Base-by-base conservation (phyloP, 495 filamentous ascomycete genomes). In the Penicillium ochrochloron region DNA sequence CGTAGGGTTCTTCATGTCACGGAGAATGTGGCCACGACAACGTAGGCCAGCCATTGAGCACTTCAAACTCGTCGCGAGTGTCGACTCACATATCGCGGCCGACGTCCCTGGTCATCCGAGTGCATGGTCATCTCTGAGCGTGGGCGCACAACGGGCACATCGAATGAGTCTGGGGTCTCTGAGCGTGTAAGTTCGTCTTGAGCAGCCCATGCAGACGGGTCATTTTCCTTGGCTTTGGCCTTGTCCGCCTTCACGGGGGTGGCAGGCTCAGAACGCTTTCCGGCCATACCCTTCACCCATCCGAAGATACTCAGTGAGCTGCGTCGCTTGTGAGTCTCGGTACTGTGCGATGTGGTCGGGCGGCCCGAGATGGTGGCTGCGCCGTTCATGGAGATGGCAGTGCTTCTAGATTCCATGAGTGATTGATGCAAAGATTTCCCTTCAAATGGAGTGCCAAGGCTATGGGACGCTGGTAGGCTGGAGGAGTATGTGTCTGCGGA, bases 221-320 rank as follows among this genome's bases (percentile, higher is more conserved):
- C 66, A 8, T 61, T 25, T 25, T 74, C 64, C 7, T 63, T 63
- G 48, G 67, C 62, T 10, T 64, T 67, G 27, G 65, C 58, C 51
- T 72, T 74, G 19, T 80, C 71, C 0, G 39, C 41, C 1, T 50
- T 60, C 3, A 31, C 69, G 17, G 59, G 60, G 10, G 57, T 42
- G 9, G 51, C 42, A 5, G 64, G 59, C 23, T 68, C 69, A 3
- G 71, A 69, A 19, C 70, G 73, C 35, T 78, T 72, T 0, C 70
- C 72, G 56, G 73, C 65, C 23, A 75, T 69, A 3, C 75, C 70
- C 56, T 82, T 82, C 75, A 82, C 78, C 79, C 79, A 82, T 39
- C 77, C 71, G 44, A 81, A 75, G 27, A 82, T 75, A 3, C 77
- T 73, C 1, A 80, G 67, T 2, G 79, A 82, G 62, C 75, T 75